Evolutionary conservation across 192 early-diverging fungal genomes (phyloP).

Genomic region (Gonapodya sp.): DNA sequence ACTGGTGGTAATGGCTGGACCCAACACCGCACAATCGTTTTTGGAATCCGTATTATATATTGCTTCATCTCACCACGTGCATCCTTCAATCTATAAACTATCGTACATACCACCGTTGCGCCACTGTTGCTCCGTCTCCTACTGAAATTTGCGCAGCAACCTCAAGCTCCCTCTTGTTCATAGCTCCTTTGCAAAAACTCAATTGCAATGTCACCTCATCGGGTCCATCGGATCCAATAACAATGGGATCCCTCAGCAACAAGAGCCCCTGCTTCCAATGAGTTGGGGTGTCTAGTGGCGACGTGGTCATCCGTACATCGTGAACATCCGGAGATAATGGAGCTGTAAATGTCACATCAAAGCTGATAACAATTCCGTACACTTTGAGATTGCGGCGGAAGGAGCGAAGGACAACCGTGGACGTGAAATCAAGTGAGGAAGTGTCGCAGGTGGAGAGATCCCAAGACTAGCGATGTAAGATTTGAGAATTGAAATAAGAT

Average conservation of each 20-base stretch:
- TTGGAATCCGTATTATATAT: too few relatives aligned
- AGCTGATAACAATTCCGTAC: slow-evolving; percentile 80
- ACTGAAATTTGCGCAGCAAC: slow-evolving; percentile 20
- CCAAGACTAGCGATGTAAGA: slow-evolving; percentile 38
- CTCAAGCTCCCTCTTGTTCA: slow-evolving; percentile 64
- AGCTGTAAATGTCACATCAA: slow-evolving; percentile 80
- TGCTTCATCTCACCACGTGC: too few relatives aligned
- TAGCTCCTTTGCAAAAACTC: slow-evolving; percentile 46
- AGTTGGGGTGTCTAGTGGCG: slow-evolving; percentile 67
- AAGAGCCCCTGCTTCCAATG: slow-evolving; percentile 98
- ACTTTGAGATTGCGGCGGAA: slow-evolving; percentile 43
- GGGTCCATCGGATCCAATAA: slow-evolving; percentile 34
- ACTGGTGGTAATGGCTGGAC: not conserved
- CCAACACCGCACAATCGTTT: too few relatives aligned
- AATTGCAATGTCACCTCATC: slow-evolving; percentile 26
- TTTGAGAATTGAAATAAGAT: not conserved
- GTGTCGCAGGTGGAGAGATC: slow-evolving; percentile 60
- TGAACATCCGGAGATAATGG: slow-evolving; percentile 37
- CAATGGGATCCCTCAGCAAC: slow-evolving; percentile 53
- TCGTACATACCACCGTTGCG: not conserved
- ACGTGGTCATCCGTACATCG: slow-evolving; percentile 52
- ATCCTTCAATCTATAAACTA: too few relatives aligned
- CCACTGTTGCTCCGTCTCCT: not conserved
- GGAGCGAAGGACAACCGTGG: slow-evolving; percentile 55
- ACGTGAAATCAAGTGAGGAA: slow-evolving; percentile 62